Percentiles rank a stretch among this genome's conserved stretches.
Evolutionary conservation across 768 basidiomycete genomes (phyloP).

Genomic region (Saitozyma podzolica): DNA sequence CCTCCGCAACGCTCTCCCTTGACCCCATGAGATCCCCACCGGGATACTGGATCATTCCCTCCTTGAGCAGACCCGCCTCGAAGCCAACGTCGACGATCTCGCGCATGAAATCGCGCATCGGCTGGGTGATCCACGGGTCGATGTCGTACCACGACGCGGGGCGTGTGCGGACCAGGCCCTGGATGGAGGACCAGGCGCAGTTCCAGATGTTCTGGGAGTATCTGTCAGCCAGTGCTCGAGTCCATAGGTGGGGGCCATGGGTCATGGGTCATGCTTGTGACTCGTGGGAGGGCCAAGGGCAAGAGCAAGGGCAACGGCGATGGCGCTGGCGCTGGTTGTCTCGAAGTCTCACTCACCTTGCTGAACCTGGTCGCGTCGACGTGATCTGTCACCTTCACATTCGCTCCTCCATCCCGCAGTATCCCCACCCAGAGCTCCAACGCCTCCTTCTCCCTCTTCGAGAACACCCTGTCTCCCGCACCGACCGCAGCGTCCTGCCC

Average conservation of each 20-base stretch:
- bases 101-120: slow-evolving; percentile 28
- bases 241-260: too few species aligned
- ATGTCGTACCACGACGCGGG: slow-evolving; percentile 19
- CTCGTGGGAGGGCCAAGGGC: too few species aligned
- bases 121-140: slow-evolving; percentile 6
- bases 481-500: neutral
- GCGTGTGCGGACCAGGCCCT: slow-evolving; percentile 35
- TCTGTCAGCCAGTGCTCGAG: neutral
- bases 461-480: slow-evolving; percentile 16
- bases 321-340: neutral
- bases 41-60: slow-evolving; percentile 33
- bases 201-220: slow-evolving; percentile 44
- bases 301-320: too few species aligned
- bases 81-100: slow-evolving; percentile 44
- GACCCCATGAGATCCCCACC: slow-evolving; percentile 21
- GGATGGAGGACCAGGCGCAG: slow-evolving; percentile 39
- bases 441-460: slow-evolving; percentile 18
- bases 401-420: slow-evolving; percentile 33
- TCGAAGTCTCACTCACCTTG: slow-evolving; percentile 17
- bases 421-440: slow-evolving; percentile 23
- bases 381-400: slow-evolving; percentile 22
- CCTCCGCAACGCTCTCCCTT: slow-evolving; percentile 13
- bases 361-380: slow-evolving; percentile 30
- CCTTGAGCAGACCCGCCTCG: slow-evolving; percentile 31
- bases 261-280: too few species aligned